Conservation (phyloP, 2,329 filamentous ascomycete species). For the Phyllosticta capitalensis region DNA sequence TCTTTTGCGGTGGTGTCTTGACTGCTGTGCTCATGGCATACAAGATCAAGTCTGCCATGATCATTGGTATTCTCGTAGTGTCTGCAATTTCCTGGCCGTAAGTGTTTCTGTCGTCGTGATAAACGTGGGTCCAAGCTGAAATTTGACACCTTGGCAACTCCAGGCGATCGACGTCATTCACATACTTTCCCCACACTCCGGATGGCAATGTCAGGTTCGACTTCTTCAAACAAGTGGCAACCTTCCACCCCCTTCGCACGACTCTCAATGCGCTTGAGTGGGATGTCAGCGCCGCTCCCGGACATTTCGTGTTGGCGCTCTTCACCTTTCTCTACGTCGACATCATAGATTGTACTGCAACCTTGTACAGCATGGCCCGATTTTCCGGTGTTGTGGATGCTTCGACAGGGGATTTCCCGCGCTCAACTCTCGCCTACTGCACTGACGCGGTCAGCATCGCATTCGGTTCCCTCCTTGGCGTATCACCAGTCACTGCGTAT, state of each 20-base stretch:
- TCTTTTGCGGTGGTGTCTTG: constrained; percentile 74
- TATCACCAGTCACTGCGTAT: constrained; percentile 75
- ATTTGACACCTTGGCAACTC: constrained; percentile 3
- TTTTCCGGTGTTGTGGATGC: constrained; percentile 74
- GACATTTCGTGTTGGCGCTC: constrained; percentile 71
- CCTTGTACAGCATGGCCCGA: constrained; percentile 79
- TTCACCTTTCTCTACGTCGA: constrained; percentile 90
- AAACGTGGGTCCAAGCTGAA: background rate
- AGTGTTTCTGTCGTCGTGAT: constrained; percentile 13
- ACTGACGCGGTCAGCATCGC: constrained; percentile 76
- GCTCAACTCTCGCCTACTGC: constrained; percentile 73
- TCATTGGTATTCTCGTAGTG: constrained; percentile 71
- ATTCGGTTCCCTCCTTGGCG: constrained; percentile 68
- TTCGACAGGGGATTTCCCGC: constrained; percentile 76
- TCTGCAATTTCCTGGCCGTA: constrained; percentile 79
- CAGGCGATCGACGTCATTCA: constrained; percentile 57
- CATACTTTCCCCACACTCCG: constrained; percentile 65
- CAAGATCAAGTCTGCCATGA: constrained; percentile 77
- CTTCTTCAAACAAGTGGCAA: constrained; percentile 79
- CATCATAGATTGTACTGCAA: constrained; percentile 79
- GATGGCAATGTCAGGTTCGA: constrained; percentile 62
- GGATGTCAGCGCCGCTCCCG: constrained; percentile 54
- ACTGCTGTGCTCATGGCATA: constrained; percentile 77
- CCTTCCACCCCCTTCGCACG: constrained; percentile 64
- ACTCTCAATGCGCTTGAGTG: constrained; percentile 66